Conservation (phyloP, 805 yeast genomes). For the Nakazawaea pomicola region DNA sequence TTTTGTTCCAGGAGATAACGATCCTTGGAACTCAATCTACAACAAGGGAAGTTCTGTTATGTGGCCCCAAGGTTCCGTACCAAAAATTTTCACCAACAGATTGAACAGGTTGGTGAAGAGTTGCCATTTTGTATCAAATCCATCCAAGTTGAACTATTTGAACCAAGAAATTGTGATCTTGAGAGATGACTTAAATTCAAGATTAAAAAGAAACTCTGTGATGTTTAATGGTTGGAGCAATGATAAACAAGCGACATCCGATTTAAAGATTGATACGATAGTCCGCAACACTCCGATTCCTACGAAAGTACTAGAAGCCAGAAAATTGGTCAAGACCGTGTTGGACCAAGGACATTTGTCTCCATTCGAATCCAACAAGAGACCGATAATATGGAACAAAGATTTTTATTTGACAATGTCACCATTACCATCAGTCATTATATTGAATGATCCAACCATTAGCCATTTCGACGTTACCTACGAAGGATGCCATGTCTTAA, state of each 20-base stretch:
- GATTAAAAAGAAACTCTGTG: constrained; percentile 68
- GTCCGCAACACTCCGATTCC: constrained; percentile 25
- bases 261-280: constrained; percentile 15
- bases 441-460: constrained; percentile 67
- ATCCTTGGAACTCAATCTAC: constrained; percentile 83
- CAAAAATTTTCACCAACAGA: constrained; percentile 65
- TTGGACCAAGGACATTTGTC: constrained; percentile 85
- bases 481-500: constrained; percentile 76
- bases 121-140: constrained; percentile 67
- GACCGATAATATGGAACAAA: constrained; percentile 65
- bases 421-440: constrained; percentile 68
- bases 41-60: constrained; percentile 52
- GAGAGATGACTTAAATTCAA: constrained; percentile 67
- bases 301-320: constrained; percentile 49
- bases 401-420: constrained; percentile 66
- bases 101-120: constrained; percentile 53
- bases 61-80: constrained; percentile 75
- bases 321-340: constrained; percentile 72
- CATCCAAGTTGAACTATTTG: constrained; percentile 69
- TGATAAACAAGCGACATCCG: constrained; percentile 23
- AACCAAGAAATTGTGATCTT: constrained; percentile 77
- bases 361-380: constrained; percentile 60
- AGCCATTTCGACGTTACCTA: constrained; percentile 72
- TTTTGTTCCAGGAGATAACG: constrained; percentile 85
- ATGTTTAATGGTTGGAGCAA: constrained; percentile 34